Conservation (phyloP, 1,139 yeast genomes). For the Blastobotrys serpentis region DNA sequence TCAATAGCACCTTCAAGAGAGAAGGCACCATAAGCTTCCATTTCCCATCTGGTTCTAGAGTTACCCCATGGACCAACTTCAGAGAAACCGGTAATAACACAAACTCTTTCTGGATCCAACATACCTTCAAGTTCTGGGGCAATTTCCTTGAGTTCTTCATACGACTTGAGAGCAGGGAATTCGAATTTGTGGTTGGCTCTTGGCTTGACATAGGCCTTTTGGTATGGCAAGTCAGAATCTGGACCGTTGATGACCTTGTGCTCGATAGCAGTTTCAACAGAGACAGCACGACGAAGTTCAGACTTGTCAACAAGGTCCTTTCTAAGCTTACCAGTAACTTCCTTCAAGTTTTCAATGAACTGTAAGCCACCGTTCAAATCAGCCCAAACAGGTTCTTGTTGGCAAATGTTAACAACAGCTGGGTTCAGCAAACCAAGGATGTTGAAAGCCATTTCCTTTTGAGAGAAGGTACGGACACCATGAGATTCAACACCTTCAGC, state of each 20-base stretch:
- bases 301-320: slow-evolving; percentile 78
- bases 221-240: slow-evolving; percentile 80
- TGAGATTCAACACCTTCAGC: slow-evolving; percentile 95
- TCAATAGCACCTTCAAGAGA: slow-evolving; percentile 98
- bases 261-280: slow-evolving; percentile 88
- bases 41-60: slow-evolving; percentile 98
- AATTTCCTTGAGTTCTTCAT: slow-evolving; percentile 65
- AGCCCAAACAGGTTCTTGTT: slow-evolving; percentile 92
- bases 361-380: slow-evolving; percentile 99
- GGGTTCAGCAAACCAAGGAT: slow-evolving; percentile 91
- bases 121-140: slow-evolving; percentile 80
- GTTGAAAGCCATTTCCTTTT: slow-evolving; percentile 99
- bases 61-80: slow-evolving; percentile 99
- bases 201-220: slow-evolving; percentile 75
- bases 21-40: slow-evolving; percentile 94
- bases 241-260: slow-evolving; percentile 91
- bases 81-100: slow-evolving; percentile 95
- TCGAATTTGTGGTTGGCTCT: slow-evolving; percentile 93
- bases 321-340: slow-evolving; percentile 78
- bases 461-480: slow-evolving; percentile 97
- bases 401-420: slow-evolving; percentile 79
- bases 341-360: slow-evolving; percentile 87
- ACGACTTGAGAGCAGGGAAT: slow-evolving; percentile 84
- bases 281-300: slow-evolving; percentile 92
- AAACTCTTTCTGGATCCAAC: slow-evolving; percentile 85